A percentile compares a stretch with the other conserved stretches of the same genome.
phyloP scores from a whole-genome alignment of 2,329 filamentous ascomycete species.

The Venturia asperata region DNA sequence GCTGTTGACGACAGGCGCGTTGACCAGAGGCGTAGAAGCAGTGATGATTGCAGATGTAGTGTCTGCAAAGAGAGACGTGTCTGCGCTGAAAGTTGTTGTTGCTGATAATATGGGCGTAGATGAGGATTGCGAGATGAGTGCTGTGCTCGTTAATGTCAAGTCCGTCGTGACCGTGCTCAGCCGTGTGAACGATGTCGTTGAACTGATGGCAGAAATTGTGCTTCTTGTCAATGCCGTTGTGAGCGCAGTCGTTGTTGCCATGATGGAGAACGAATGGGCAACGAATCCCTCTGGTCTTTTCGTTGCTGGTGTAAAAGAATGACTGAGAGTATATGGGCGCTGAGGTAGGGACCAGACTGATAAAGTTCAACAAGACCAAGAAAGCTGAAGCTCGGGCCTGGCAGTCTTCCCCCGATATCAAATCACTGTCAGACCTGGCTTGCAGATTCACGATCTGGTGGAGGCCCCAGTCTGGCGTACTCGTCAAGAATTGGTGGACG shows the following conservation, averaged over 20 bases:
- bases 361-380: neutral
- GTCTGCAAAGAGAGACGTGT: neutral
- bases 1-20: neutral
- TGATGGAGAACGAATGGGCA: neutral
- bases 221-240: neutral
- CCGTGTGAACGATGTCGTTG: neutral
- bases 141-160: constrained; percentile 5
- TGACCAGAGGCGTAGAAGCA: neutral
- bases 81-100: constrained; percentile 1
- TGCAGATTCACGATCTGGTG: neutral
- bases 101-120: neutral
- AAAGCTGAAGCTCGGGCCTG: neutral
- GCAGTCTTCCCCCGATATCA: neutral
- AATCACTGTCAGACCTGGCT: constrained; percentile 3
- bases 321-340: neutral
- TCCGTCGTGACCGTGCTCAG: neutral
- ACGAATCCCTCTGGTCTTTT: neutral
- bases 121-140: neutral
- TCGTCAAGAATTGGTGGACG: neutral
- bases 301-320: neutral
- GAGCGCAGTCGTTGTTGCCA: constrained; percentile 1
- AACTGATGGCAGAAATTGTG: constrained; percentile 1
- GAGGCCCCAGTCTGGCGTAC: neutral
- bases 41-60: neutral
- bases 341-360: neutral